These are phyloP conservation scores for Apiotrichum gracile DNA, from an alignment of 1,284 basidiomycete species.

Conservation along the genomic window DNA sequence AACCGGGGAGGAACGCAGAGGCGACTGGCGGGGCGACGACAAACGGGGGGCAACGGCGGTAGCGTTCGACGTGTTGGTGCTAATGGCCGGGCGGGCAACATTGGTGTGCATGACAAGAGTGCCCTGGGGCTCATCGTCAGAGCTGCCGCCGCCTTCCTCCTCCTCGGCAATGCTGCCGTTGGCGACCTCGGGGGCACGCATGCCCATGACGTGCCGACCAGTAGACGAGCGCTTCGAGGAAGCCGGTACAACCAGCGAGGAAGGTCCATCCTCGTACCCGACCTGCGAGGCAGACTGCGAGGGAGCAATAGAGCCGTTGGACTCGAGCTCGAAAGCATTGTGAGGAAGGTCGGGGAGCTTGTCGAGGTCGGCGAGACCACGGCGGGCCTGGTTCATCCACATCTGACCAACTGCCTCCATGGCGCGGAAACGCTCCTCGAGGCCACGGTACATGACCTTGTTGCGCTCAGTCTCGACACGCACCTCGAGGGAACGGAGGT, in stretches of 20 bases:
- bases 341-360: slow-evolving; percentile 26
- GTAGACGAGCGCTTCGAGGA: slow-evolving; percentile 1
- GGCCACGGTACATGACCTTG: slow-evolving; percentile 45
- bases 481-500: slow-evolving; percentile 42
- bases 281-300: slow-evolving; percentile 47
- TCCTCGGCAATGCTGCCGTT: slow-evolving; percentile 44
- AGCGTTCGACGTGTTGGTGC: background rate
- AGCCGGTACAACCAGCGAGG: background rate
- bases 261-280: slow-evolving; percentile 31
- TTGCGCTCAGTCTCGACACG: slow-evolving; percentile 45
- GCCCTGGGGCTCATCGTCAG: slow-evolving; percentile 31
- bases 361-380: slow-evolving; percentile 43
- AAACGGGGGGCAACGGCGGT: too few species aligned
- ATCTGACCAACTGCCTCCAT: slow-evolving; percentile 47
- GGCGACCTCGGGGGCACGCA: slow-evolving; percentile 30
- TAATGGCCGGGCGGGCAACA: background rate
- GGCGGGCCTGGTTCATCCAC: slow-evolving; percentile 45
- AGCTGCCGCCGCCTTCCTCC: slow-evolving; percentile 42
- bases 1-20: background rate
- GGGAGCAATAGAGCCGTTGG: slow-evolving; percentile 47
- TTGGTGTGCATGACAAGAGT: slow-evolving; percentile 44
- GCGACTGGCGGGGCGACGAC: too few species aligned
- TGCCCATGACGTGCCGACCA: slow-evolving; percentile 7
- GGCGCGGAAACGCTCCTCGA: slow-evolving; percentile 45
- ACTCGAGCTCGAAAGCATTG: slow-evolving; percentile 45